Percentiles rank a stretch among this genome's conserved stretches.
phyloP scores from a whole-genome alignment of 352 stramenopile species.

The Heterotrichella gracilis region DNA sequence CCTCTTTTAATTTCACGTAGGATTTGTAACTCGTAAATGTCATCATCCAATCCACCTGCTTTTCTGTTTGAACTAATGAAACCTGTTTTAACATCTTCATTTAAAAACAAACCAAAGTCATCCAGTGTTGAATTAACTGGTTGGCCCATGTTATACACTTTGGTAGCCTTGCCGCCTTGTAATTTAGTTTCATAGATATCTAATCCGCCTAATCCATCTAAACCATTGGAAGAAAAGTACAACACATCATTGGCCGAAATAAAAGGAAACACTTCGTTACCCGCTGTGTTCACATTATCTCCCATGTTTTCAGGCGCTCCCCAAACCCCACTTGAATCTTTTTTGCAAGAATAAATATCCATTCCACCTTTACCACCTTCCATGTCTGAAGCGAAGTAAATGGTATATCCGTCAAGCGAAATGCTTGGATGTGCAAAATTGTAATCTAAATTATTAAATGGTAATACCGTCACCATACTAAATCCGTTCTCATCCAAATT shows the following conservation, averaged over 20 bases:
- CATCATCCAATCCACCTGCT: not conserved
- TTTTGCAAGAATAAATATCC: slow-evolving; percentile 10
- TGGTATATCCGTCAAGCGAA: not conserved
- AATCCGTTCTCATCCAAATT: not conserved
- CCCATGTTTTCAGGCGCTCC: not conserved
- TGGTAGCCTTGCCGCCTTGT: not conserved
- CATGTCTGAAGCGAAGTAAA: not conserved
- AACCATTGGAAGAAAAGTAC: not conserved
- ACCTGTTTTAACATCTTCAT: not conserved
- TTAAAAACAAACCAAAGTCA: not conserved
- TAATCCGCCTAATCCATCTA: slow-evolving; percentile 1
- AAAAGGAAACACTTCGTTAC: not conserved
- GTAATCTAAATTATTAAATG: not conserved
- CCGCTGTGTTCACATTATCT: not conserved
- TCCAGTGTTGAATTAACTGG: not conserved
- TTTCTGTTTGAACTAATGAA: not conserved
- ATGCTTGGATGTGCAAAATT: not conserved
- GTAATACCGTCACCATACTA: not conserved
- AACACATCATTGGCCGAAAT: not conserved
- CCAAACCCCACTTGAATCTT: not conserved
- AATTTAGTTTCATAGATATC: not conserved
- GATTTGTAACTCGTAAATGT: not conserved
- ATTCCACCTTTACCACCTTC: not conserved
- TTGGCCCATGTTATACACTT: not conserved
- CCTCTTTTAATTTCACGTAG: too few species aligned